These are phyloP conservation scores for Suhomyces ambrosiae DNA, from an alignment of 1,139 yeast species.

Conservation along the genomic window DNA sequence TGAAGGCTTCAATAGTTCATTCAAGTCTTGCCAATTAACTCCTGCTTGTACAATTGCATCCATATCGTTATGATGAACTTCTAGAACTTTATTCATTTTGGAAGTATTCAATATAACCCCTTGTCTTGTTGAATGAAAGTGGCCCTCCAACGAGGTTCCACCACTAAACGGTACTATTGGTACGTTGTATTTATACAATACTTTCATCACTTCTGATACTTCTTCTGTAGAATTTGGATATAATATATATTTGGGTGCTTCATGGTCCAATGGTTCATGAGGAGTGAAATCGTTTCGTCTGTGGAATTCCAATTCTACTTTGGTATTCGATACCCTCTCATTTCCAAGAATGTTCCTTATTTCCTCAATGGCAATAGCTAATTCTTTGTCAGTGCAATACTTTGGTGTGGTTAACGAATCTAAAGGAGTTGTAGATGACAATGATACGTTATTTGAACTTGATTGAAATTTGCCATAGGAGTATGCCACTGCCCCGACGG, in stretches of 20 bases:
- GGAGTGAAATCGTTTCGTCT: conserved; percentile 45
- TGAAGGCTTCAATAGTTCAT: conserved; percentile 28
- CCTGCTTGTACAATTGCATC: conserved; percentile 49
- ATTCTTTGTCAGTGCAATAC: conserved; percentile 46
- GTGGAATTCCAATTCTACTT: conserved; percentile 39
- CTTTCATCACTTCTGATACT: conserved; percentile 38
- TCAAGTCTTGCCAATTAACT: conserved; percentile 47
- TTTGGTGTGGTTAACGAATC: conserved; percentile 31
- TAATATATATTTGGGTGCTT: conserved; percentile 38
- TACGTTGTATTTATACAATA: conserved; percentile 36
- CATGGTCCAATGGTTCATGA: conserved; percentile 39
- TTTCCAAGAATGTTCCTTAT: conserved; percentile 36
- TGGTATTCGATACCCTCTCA: conserved; percentile 28
- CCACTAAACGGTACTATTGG: conserved; percentile 70
- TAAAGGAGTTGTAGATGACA: conserved; percentile 31
- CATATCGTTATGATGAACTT: conserved; percentile 41
- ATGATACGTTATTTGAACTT: not conserved
- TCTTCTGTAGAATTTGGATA: conserved; percentile 42
- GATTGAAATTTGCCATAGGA: conserved; percentile 2
- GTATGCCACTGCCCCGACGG: conserved; percentile 1
- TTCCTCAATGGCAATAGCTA: conserved; percentile 48
- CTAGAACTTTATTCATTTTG: conserved; percentile 37
- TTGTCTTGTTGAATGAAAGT: conserved; percentile 44
- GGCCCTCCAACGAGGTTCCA: conserved; percentile 50
- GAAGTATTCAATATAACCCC: conserved; percentile 45